Evolutionary conservation across 139 green algal genomes (phyloP).

Genomic region (Ettlia oleoabundans): DNA sequence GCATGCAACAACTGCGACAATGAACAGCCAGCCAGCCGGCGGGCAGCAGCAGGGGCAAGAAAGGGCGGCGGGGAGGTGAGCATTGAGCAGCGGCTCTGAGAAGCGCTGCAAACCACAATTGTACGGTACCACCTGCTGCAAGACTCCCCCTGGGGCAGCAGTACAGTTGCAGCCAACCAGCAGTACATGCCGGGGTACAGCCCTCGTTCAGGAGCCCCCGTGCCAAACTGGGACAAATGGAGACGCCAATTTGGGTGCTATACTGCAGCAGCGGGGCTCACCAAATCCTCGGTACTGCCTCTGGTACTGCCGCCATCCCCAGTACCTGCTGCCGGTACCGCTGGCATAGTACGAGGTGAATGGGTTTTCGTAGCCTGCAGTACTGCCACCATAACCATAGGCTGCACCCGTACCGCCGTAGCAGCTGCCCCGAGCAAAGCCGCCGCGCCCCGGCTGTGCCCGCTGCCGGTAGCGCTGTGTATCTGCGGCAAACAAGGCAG

Average conservation of each 20-base stretch:
- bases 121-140: neutral
- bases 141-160: too few species aligned
- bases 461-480: neutral
- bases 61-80: too few species aligned
- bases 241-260: too few species aligned
- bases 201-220: too few species aligned
- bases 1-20: slow-evolving; percentile 15
- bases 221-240: neutral
- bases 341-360: neutral
- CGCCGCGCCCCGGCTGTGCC: neutral
- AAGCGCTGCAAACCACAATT: neutral
- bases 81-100: too few species aligned
- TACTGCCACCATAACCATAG: too few species aligned
- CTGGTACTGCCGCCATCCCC: slow-evolving; percentile 8
- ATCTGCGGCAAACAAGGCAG: neutral
- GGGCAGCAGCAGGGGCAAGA: neutral
- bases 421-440: neutral
- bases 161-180: too few species aligned
- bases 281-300: slow-evolving; percentile 8
- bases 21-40: neutral
- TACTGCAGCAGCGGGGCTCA: neutral
- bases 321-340: slow-evolving; percentile 20
- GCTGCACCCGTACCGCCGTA: neutral
- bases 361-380: neutral
- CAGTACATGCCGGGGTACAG: too few species aligned